Percentiles rank a stretch among this genome's conserved stretches.
Conservation (phyloP, 345 rosid species). For the Gossypium mustelinum region DNA sequence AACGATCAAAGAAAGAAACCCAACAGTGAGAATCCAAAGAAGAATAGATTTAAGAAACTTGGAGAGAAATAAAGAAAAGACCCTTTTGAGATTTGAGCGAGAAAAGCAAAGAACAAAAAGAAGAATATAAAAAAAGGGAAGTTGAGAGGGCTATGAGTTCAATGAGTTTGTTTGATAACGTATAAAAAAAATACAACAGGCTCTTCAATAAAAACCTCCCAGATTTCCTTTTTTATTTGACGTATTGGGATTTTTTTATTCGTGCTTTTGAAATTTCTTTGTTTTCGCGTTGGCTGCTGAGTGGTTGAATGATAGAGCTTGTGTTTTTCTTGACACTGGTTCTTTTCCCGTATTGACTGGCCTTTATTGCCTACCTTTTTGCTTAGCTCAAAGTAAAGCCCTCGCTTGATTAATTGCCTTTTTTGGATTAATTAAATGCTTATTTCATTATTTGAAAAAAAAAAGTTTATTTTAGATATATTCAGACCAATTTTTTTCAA, state of each 20-base stretch:
- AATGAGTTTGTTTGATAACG: not conserved
- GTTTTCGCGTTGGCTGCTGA: not conserved
- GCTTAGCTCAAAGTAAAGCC: too few relatives aligned
- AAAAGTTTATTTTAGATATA: too few relatives aligned
- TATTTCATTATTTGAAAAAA: not conserved
- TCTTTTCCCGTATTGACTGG: not conserved
- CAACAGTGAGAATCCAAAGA: not conserved
- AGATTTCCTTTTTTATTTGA: not conserved
- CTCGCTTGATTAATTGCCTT: not conserved
- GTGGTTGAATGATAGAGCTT: not conserved
- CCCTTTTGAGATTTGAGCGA: conserved; percentile 21
- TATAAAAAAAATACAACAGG: not conserved
- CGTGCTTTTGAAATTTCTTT: not conserved
- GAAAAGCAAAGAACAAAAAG: conserved; percentile 1
- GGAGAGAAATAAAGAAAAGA: not conserved
- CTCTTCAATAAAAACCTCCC: not conserved
- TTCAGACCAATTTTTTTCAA: not conserved
- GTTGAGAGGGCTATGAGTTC: not conserved
- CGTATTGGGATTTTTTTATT: not conserved
- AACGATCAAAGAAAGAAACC: not conserved
- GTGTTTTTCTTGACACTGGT: not conserved
- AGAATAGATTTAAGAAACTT: not conserved
- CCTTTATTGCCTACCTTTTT: not conserved
- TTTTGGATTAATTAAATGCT: too few relatives aligned
- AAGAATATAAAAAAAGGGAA: not conserved